Evolutionary conservation across 1,284 basidiomycete species (phyloP).

Genomic region (Trametes versicolor): DNA sequence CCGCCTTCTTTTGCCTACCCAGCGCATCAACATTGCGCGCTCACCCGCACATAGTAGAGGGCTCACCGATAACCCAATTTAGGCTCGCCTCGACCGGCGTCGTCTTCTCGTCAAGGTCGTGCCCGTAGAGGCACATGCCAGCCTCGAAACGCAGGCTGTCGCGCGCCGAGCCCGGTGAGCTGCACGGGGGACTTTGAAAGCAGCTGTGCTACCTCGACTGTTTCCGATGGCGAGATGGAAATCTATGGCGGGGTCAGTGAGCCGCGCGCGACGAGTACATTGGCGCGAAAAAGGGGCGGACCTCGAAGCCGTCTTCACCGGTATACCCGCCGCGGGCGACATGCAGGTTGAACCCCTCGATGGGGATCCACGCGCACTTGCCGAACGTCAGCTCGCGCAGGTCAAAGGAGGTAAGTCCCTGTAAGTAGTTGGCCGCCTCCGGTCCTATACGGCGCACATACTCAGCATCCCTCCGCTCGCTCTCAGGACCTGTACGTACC

Average conservation of each 20-base stretch:
- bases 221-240: conserved; percentile 86
- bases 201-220: conserved; percentile 76
- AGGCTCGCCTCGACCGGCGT: conserved; percentile 92
- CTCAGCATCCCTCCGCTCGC: neutral
- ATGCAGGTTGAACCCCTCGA: conserved; percentile 86
- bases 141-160: conserved; percentile 96
- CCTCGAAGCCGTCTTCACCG: conserved; percentile 98
- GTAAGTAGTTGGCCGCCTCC: conserved; percentile 82
- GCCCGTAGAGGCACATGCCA: conserved; percentile 98
- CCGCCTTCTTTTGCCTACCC: conserved; percentile 81
- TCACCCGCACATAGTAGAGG: conserved; percentile 26
- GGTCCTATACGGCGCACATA: conserved; percentile 68
- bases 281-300: conserved; percentile 43
- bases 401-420: conserved; percentile 78
- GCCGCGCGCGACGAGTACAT: neutral
- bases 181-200: conserved; percentile 82
- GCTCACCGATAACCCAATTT: conserved; percentile 90
- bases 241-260: conserved; percentile 61
- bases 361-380: conserved; percentile 77
- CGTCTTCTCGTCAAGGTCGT: conserved; percentile 92
- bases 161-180: conserved; percentile 92
- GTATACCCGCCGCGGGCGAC: conserved; percentile 98
- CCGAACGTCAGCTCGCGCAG: conserved; percentile 83
- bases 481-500: conserved; percentile 55
- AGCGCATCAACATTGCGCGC: neutral